Percentiles rank a stretch among this genome's conserved stretches.
These are phyloP conservation scores for Termitomyces sp. DNA, from an alignment of 1,284 basidiomycete genomes.

Conservation along the genomic window DNA sequence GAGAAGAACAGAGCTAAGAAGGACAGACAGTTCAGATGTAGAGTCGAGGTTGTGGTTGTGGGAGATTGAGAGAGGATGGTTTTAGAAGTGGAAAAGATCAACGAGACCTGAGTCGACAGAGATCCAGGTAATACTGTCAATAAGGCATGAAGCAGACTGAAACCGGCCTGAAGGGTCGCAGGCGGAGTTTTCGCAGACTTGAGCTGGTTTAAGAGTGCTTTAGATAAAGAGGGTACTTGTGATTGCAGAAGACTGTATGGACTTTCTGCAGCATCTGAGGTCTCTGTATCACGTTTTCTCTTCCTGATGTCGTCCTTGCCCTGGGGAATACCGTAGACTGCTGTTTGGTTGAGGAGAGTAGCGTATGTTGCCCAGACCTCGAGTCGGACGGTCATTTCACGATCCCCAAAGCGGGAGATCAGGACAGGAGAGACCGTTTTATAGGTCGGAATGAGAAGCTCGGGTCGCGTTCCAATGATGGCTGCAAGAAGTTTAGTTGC, in stretches of 20 bases:
- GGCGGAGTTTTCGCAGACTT: slow-evolving; percentile 75
- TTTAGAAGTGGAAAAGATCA: slow-evolving; percentile 59
- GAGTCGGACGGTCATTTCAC: slow-evolving; percentile 93
- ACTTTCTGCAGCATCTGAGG: slow-evolving; percentile 76
- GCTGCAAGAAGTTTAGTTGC: slow-evolving; percentile 88
- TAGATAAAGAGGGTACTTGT: slow-evolving; percentile 76
- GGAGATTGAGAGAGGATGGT: slow-evolving; percentile 58
- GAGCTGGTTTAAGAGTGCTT: slow-evolving; percentile 81
- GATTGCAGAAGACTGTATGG: slow-evolving; percentile 65
- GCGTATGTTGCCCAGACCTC: slow-evolving; percentile 91
- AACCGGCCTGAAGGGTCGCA: slow-evolving; percentile 81
- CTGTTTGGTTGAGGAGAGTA: slow-evolving; percentile 77
- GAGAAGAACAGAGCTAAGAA: slow-evolving; percentile 85
- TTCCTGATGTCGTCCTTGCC: slow-evolving; percentile 56
- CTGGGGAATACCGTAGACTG: slow-evolving; percentile 59
- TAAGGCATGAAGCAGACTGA: slow-evolving; percentile 73
- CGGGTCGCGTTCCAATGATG: slow-evolving; percentile 84
- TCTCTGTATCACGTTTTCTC: slow-evolving; percentile 73
- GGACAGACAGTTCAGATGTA: slow-evolving; percentile 77
- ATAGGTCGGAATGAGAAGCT: slow-evolving; percentile 77
- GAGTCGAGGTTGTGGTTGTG: slow-evolving; percentile 62
- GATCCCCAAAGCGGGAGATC: slow-evolving; percentile 88
- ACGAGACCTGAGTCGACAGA: slow-evolving; percentile 65
- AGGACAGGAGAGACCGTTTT: slow-evolving; percentile 83
- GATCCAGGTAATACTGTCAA: slow-evolving; percentile 81